Percentiles rank a stretch among this genome's conserved stretches.
These are phyloP conservation scores for rapeseed (Brassica napus) DNA, from an alignment of 345 rosid genomes.

Conservation along the genomic window Da-Ae NC_063446.1:64801501-64802000, in stretches of 20 bases:
- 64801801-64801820: no score
- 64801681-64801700: slow-evolving; percentile 1
- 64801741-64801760: no score
- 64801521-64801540: not conserved
- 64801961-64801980: no score
- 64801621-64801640: not conserved
- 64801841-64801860: no score
- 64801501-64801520: not conserved
- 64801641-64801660: not conserved
- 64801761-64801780: not conserved
- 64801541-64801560: not conserved
- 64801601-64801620: not conserved
- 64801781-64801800: no score
- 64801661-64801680: not conserved
- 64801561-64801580: not conserved
- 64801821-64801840: no score
- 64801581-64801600: not conserved
- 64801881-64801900: no score
- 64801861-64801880: no score
- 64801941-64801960: no score
- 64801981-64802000: no score
- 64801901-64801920: no score
- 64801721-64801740: not conserved
- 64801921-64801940: no score
- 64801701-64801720: not conserved